Evolutionary conservation across 371 early-diverging fungal species (phyloP).

Genomic region (Rhizopus delemar): DNA sequence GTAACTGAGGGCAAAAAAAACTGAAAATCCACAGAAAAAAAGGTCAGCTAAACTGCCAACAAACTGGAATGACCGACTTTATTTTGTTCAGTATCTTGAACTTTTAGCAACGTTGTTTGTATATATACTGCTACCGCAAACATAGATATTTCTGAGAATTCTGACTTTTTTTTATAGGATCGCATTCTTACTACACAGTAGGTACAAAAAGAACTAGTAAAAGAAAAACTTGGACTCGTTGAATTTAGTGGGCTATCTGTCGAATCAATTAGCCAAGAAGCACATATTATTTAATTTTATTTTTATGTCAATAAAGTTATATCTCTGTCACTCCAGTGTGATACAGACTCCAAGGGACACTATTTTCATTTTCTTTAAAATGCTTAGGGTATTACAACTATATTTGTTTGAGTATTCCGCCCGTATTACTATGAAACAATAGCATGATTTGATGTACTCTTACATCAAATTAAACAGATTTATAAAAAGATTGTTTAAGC

Average conservation of each 20-base stretch:
- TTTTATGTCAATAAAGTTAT: neutral
- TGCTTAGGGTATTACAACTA: too few relatives aligned
- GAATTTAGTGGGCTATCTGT: constrained; percentile 1
- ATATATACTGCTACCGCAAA: constrained; percentile 13
- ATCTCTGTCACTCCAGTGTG: too few relatives aligned
- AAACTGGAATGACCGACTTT: constrained; percentile 9
- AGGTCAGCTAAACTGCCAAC: constrained; percentile 11
- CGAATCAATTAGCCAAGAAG: neutral
- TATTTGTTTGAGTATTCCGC: too few relatives aligned
- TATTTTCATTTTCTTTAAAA: too few relatives aligned
- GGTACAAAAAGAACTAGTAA: constrained; percentile 6
- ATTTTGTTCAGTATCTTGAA: constrained; percentile 16
- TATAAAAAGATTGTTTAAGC: too few relatives aligned
- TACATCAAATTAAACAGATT: too few relatives aligned
- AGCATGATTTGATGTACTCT: too few relatives aligned
- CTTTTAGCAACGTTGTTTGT: constrained; percentile 16
- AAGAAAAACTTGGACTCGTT: constrained; percentile 14
- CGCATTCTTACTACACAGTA: constrained; percentile 3
- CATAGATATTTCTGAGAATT: constrained; percentile 4
- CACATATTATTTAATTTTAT: neutral
- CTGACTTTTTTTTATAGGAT: constrained; percentile 11
- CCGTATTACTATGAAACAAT: too few relatives aligned
- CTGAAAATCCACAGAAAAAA: constrained; percentile 11
- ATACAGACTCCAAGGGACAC: too few relatives aligned
- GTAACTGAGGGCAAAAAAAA: constrained; percentile 12